phyloP scores from a whole-genome alignment of 2,329 filamentous ascomycete species.

The Curvularia lunata region DNA sequence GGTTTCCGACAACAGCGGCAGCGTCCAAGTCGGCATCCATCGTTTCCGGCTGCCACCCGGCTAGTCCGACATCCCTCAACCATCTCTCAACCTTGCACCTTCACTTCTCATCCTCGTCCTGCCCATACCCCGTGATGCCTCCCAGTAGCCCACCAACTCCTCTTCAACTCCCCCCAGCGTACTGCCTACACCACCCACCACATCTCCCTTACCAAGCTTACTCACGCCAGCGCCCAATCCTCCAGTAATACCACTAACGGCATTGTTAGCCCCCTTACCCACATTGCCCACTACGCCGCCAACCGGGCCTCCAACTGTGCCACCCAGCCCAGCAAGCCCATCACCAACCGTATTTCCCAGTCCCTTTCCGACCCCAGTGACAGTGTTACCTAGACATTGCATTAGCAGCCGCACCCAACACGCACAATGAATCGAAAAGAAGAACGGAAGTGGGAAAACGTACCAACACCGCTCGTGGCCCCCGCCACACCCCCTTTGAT shows the following conservation, averaged over 20 bases:
- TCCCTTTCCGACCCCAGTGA: slow-evolving; percentile 46
- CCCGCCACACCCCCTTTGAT: slow-evolving; percentile 49
- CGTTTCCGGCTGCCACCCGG: background rate
- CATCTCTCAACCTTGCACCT: slow-evolving; percentile 23
- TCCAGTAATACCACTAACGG: slow-evolving; percentile 50
- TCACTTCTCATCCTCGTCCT: slow-evolving; percentile 29
- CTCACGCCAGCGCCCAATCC: slow-evolving; percentile 55
- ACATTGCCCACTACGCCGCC: slow-evolving; percentile 53
- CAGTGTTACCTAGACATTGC: slow-evolving; percentile 40
- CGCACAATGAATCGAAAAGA: background rate
- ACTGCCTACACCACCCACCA: slow-evolving; percentile 52
- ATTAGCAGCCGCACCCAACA: background rate
- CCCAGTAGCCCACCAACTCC: slow-evolving; percentile 48
- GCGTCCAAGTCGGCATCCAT: background rate
- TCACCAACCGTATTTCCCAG: slow-evolving; percentile 45
- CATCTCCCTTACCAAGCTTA: slow-evolving; percentile 54
- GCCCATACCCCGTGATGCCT: slow-evolving; percentile 36
- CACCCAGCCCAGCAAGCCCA: slow-evolving; percentile 49
- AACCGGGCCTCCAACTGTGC: slow-evolving; percentile 48
- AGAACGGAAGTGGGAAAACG: background rate
- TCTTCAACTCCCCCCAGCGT: slow-evolving; percentile 51
- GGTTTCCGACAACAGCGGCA: background rate
- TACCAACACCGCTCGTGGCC: slow-evolving; percentile 44
- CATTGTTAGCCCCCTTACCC: slow-evolving; percentile 52
- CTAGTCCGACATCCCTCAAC: slow-evolving; percentile 8